phyloP scores from a whole-genome alignment of 2,329 filamentous ascomycete genomes.

The Lecanicillium sp. region DNA sequence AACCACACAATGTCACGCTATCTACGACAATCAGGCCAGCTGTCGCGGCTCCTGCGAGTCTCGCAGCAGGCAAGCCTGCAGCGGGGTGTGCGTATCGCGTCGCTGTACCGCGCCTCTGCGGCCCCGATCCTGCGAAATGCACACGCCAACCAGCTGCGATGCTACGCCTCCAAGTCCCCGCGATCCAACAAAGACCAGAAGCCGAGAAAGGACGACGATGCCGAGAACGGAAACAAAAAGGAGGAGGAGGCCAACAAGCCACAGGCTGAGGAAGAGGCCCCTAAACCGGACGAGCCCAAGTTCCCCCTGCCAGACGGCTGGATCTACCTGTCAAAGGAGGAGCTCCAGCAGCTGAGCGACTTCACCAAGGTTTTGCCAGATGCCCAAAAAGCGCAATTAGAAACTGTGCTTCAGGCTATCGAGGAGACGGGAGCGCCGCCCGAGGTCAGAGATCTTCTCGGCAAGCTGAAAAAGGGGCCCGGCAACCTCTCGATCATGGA shows the following conservation, averaged over 20 bases:
- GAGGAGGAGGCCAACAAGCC: conserved; percentile 18
- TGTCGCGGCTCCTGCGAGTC: conserved; percentile 56
- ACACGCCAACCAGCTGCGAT: conserved; percentile 27
- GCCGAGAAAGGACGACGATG: conserved; percentile 21
- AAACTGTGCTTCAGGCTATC: conserved; percentile 55
- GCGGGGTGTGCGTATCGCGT: conserved; percentile 34
- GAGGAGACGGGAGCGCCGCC: conserved; percentile 63
- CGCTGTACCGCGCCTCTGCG: conserved; percentile 28
- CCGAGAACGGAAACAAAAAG: conserved; percentile 19
- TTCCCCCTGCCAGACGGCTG: conserved; percentile 39
- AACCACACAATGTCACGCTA: conserved; percentile 55
- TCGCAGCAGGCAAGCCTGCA: conserved; percentile 47
- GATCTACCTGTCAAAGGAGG: conserved; percentile 40
- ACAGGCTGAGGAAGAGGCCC: conserved; percentile 16
- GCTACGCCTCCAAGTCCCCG: conserved; percentile 33
- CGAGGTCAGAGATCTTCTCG: conserved; percentile 56
- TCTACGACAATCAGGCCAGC: conserved; percentile 59
- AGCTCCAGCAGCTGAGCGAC: conserved; percentile 48
- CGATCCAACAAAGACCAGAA: conserved; percentile 31
- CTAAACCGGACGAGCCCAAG: conserved; percentile 20
- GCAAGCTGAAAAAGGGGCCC: conserved; percentile 48
- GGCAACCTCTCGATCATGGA: conserved; percentile 43
- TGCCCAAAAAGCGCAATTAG: conserved; percentile 53
- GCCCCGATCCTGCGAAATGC: conserved; percentile 29
- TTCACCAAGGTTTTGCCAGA: conserved; percentile 58